A percentile compares a stretch with the other conserved stretches of the same genome.
Evolutionary conservation across 192 early-diverging fungal species (phyloP).

Genomic region (Funneliformis mosseae): DNA sequence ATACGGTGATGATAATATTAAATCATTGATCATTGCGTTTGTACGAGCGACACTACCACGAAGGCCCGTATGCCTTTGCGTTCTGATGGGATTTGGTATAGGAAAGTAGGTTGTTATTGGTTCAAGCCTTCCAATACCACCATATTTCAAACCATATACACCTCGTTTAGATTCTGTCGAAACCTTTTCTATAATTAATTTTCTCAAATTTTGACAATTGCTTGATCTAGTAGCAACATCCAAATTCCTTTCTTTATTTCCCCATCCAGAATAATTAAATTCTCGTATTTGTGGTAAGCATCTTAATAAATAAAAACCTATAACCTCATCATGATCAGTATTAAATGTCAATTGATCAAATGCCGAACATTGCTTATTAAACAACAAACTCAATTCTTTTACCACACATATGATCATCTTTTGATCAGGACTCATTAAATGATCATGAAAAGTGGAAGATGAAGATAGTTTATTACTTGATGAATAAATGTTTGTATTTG

Average conservation of each 20-base stretch:
- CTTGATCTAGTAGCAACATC: constrained; percentile 3
- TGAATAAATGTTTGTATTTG: too few relatives aligned
- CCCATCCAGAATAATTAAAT: constrained; percentile 18
- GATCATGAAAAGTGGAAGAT: too few relatives aligned
- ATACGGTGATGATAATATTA: too few relatives aligned
- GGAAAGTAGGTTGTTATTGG: neutral
- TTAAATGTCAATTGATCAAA: constrained; percentile 17
- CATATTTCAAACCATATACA: neutral
- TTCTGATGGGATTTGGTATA: neutral
- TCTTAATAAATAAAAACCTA: neutral
- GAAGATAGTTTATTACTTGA: too few relatives aligned
- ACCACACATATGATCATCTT: constrained; percentile 6
- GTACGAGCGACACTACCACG: too few relatives aligned
- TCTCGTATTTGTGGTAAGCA: constrained; percentile 13
- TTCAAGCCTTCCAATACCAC: neutral
- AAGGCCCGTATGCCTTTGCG: too few relatives aligned
- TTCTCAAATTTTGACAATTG: constrained; percentile 5
- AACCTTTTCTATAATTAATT: constrained; percentile 1
- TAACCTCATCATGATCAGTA: constrained; percentile 17
- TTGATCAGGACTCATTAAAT: neutral
- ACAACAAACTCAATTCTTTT: neutral
- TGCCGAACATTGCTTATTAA: constrained; percentile 1
- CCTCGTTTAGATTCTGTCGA: constrained; percentile 7
- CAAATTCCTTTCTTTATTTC: constrained; percentile 18
- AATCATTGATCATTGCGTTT: too few relatives aligned